Evolutionary conservation across 371 early-diverging fungal genomes (phyloP), one percentile per base, ranked within the genome.

Genomic region (Caulochytrium protostelioides): DNA sequence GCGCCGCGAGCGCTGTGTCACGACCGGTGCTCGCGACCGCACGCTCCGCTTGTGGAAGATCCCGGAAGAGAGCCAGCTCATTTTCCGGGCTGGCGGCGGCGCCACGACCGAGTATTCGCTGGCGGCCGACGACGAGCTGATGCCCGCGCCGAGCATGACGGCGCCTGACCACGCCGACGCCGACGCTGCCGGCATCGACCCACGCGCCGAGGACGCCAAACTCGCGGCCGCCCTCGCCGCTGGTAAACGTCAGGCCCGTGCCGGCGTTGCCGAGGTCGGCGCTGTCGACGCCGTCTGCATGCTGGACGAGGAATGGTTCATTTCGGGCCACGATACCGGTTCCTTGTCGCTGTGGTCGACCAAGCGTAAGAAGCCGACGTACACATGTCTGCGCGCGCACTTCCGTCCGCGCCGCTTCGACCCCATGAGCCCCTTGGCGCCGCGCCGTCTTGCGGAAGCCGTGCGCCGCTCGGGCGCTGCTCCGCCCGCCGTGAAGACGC

Each of bases 41-140:
- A 83, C 89, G 18, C 66, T 76, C 19, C 65, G 97, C 32, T 39
- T 87, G 41, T 95, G 92, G 92, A 89, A 90, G 55, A 79, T 92
- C 40, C 65, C 74, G 17, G 90, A 95, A 30, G 86, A 87, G 45
- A 69, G 79, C 8, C 94, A 92, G 54, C 51, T 92, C 12, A 79
- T 92, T 12, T 95, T 79, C 55, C 67, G 89, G 25, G 84, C 73
- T 22, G 83, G 84, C 10, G 66, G 70, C n/a, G 30, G 22, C 10
- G 41, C 48, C 15, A 43, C 46, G 20, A 39, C 36, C 21, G 54
- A 58, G 29, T 57, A 54, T 23, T 33, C 52, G 19, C 44, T 50
- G 2, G 48, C 49, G 4, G 37, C 37, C 9, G 44, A 42, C 39
- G 50, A 55, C 28, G 50, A 34, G 6, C 13, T 44, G 14, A 28